A percentile compares a stretch with the other conserved stretches of the same genome.
phyloP scores from a whole-genome alignment of 805 yeast species.

The Lipomyces oligophaga region DNA sequence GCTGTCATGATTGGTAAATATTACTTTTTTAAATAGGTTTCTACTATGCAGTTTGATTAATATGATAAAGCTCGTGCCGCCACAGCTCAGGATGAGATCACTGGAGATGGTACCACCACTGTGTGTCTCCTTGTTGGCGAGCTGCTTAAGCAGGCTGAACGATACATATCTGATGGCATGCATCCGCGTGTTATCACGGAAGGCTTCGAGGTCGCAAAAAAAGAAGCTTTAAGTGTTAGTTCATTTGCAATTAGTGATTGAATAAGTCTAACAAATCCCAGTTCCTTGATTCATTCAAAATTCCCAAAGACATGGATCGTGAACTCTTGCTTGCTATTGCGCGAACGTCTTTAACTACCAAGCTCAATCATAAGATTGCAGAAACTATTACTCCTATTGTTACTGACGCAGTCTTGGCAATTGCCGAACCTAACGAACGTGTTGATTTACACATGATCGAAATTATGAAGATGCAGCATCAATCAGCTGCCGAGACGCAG shows the following conservation, averaged over 20 bases:
- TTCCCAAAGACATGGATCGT: constrained; percentile 59
- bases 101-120: constrained; percentile 99
- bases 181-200: constrained; percentile 94
- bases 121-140: constrained; percentile 94
- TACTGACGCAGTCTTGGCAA: constrained; percentile 89
- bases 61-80: constrained; percentile 77
- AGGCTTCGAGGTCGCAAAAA: constrained; percentile 89
- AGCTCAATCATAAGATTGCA: constrained; percentile 71
- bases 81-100: constrained; percentile 95
- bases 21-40: not conserved
- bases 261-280: constrained; percentile 24
- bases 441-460: constrained; percentile 96
- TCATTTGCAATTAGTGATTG: not conserved
- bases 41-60: not conserved
- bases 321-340: constrained; percentile 91
- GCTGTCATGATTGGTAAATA: constrained; percentile 64
- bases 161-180: constrained; percentile 87
- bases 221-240: constrained; percentile 49
- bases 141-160: constrained; percentile 86
- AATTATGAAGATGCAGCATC: constrained; percentile 97
- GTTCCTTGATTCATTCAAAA: constrained; percentile 65
- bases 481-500: constrained; percentile 75
- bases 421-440: constrained; percentile 47
- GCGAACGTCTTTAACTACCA: constrained; percentile 80
- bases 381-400: constrained; percentile 88